Base-by-base conservation (phyloP, 2,329 filamentous ascomycete species). In the Talaromyces sp. region DNA sequence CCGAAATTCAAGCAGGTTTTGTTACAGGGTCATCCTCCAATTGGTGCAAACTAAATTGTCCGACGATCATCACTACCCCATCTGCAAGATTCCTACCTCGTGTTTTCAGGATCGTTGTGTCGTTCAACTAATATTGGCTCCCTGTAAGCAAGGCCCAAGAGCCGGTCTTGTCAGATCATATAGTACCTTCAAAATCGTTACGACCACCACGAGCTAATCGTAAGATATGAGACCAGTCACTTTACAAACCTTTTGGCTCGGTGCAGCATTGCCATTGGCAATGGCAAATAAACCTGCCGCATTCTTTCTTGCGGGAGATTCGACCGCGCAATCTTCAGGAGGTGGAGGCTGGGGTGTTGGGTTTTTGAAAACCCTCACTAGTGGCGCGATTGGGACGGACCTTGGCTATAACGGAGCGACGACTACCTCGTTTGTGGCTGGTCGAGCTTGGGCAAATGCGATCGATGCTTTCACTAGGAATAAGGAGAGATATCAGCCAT, bases 271-370 rank as follows among this genome's bases (percentile, higher is more conserved):
- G 25, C 34, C 53, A 13, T 56, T 19, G 11, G 34, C 31, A 13
- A 56, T 56, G 27, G 53, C 53, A 22, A 11, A 19, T 36, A 61
- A 27, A 25, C 59, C 59, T 22, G 43, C 40, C 27, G 47, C 47
- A 17, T 61, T 61, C 27, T 49, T 47, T 17, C 59, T 61, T 22
- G 59, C 59, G 17, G 59, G 59, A 5, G 59, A 61, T 34, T 49
- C 43, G 51, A 61, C 59, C 11, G 47, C 27, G 13, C 59, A 61
- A 22, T 61, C 59, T 17, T 61, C 59, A n/a, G 59, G 13, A 25
- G 59, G 59, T 25, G 59, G 59, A 13, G 59, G 59, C 13, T 61
- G 59, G 59, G 59, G 59, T 17, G 43, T 49, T 19, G 59, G 59
- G 11, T 61, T 61, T 31, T 45, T 61, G 29, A 61, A 61, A 47